These are phyloP conservation scores for Lophiotrema nucula DNA, from an alignment of 495 filamentous ascomycete species.

Conservation along the genomic window DNA sequence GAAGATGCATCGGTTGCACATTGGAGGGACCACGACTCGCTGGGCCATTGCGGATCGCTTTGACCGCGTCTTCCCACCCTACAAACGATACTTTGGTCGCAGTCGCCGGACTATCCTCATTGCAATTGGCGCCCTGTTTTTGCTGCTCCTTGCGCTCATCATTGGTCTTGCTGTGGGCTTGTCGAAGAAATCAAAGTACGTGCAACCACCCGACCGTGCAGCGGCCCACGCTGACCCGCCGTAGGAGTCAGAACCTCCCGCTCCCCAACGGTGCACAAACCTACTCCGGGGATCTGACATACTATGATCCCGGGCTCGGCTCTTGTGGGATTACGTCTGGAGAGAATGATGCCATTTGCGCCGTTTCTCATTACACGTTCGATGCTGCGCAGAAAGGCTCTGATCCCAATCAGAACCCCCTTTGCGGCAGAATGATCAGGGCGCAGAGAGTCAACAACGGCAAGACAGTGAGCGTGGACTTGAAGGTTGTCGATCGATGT, in stretches of 20 bases:
- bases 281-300: conserved; percentile 68
- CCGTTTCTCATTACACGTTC: conserved; percentile 65
- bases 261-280: conserved; percentile 52
- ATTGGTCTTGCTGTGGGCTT: conserved; percentile 58
- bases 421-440: conserved; percentile 66
- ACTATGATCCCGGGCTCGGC: conserved; percentile 66
- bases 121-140: conserved; percentile 38
- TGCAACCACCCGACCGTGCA: conserved; percentile 22
- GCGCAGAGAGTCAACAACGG: conserved; percentile 48
- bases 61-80: conserved; percentile 42
- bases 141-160: conserved; percentile 50
- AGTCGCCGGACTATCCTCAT: conserved; percentile 45
- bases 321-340: conserved; percentile 64
- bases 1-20: conserved; percentile 2
- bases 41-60: conserved; percentile 30
- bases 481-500: conserved; percentile 75
- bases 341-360: conserved; percentile 57
- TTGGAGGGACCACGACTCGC: conserved; percentile 6
- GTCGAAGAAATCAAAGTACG: conserved; percentile 33
- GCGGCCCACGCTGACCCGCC: conserved; percentile 36
- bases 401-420: conserved; percentile 67
- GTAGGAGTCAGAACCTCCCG: conserved; percentile 48
- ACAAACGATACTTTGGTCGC: conserved; percentile 46
- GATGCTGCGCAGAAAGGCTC: conserved; percentile 56
- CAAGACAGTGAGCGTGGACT: conserved; percentile 54